Conservation (phyloP, 805 yeast genomes). For the Ogataea angusta region DNA sequence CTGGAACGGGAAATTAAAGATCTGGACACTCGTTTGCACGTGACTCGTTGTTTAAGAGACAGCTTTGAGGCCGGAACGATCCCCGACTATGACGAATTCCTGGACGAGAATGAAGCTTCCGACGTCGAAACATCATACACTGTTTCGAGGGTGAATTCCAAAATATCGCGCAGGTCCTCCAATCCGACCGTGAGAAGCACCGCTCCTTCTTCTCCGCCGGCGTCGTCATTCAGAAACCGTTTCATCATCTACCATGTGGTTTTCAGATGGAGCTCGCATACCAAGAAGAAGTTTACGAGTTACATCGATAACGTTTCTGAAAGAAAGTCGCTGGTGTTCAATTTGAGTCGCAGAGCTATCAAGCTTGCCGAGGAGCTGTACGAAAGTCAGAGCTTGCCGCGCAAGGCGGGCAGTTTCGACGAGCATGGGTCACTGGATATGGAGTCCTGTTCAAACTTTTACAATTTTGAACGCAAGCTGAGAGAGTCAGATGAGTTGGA, state of each 20-base stretch:
- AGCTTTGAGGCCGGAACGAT: constrained; percentile 26
- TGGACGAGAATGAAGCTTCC: constrained; percentile 21
- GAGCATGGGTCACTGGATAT: constrained; percentile 13
- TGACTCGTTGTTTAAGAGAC: constrained; percentile 23
- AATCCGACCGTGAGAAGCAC: constrained; percentile 14
- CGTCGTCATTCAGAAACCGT: constrained; percentile 47
- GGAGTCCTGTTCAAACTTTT: constrained; percentile 28
- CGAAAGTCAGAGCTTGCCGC: constrained; percentile 9
- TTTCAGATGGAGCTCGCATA: constrained; percentile 71
- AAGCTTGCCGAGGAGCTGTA: constrained; percentile 30
- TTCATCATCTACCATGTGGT: constrained; percentile 74
- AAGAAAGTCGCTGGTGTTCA: constrained; percentile 28
- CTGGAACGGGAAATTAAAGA: constrained; percentile 29
- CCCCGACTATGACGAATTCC: constrained; percentile 27
- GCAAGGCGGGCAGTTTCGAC: constrained; percentile 8
- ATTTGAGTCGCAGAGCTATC: constrained; percentile 30
- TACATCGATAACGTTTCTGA: constrained; percentile 41
- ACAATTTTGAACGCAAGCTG: constrained; percentile 53
- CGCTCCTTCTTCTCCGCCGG: constrained; percentile 30
- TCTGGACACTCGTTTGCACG: constrained; percentile 30
- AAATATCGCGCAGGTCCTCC: constrained; percentile 19
- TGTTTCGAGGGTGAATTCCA: constrained; percentile 14
- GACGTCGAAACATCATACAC: constrained; percentile 20
- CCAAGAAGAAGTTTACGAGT: constrained; percentile 58
- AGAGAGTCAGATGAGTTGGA: constrained; percentile 28